phyloP scores from a whole-genome alignment of 2,329 filamentous ascomycete genomes.

The Colletotrichum phormii region DNA sequence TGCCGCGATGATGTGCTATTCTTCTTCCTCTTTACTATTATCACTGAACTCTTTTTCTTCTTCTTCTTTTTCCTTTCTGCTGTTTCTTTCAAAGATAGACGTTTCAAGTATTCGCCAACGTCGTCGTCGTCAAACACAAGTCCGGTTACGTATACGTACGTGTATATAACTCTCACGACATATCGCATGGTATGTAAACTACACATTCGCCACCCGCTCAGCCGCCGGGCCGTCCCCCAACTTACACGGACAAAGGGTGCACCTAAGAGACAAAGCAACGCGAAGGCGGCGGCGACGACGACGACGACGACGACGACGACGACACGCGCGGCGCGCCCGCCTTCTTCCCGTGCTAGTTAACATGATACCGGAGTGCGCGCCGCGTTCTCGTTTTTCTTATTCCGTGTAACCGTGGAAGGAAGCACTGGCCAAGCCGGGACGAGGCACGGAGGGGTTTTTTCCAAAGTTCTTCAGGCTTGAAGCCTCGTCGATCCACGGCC shows the following conservation, averaged over 20 bases:
- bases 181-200: background rate
- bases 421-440: slow-evolving; percentile 1
- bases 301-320: no score
- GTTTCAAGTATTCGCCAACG: no score
- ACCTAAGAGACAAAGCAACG: background rate
- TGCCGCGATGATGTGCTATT: no score
- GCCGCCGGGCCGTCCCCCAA: no score
- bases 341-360: background rate
- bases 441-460: no score
- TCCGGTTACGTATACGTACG: background rate
- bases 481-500: background rate
- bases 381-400: background rate
- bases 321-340: background rate
- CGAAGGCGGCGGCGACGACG: background rate
- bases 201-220: background rate
- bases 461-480: no score
- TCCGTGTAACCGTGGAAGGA: background rate
- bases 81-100: no score
- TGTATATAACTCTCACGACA: background rate
- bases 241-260: background rate
- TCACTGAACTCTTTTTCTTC: no score
- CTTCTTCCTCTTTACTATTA: no score
- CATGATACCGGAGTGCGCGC: background rate
- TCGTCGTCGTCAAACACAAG: no score
- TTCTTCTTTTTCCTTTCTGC: no score